Percentiles rank a stretch among this genome's conserved stretches.
These are phyloP conservation scores for Seminavis robusta DNA, from an alignment of 108 stramenopile genomes.

Conservation along the genomic window DNA sequence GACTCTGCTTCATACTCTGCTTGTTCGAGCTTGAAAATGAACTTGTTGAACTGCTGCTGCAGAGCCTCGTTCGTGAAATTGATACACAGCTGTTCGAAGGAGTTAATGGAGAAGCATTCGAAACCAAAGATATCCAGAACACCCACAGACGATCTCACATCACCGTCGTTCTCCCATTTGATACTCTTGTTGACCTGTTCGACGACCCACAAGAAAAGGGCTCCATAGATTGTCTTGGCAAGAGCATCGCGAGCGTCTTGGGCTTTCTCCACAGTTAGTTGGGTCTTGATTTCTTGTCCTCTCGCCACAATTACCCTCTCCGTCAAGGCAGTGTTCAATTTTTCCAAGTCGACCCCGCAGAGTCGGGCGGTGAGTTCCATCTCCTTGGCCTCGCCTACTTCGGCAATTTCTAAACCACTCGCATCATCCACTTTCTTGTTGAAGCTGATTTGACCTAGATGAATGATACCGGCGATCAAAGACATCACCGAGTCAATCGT, in stretches of 20 bases:
- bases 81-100: conserved; percentile 99
- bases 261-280: conserved; percentile 76
- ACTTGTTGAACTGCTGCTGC: conserved; percentile 99
- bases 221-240: conserved; percentile 92
- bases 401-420: conserved; percentile 69
- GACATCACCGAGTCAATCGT: conserved; percentile 66
- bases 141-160: conserved; percentile 81
- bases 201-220: conserved; percentile 89
- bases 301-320: conserved; percentile 76
- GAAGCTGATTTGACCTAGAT: conserved; percentile 88
- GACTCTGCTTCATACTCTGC: conserved; percentile 91
- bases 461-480: conserved; percentile 86
- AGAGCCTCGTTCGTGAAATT: conserved; percentile 99
- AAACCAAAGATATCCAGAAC: conserved; percentile 99
- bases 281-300: conserved; percentile 78
- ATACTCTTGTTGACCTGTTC: conserved; percentile 85
- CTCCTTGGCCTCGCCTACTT: conserved; percentile 55
- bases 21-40: conserved; percentile 99
- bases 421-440: conserved; percentile 48
- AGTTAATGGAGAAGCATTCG: conserved; percentile 96
- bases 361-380: conserved; percentile 68
- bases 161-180: conserved; percentile 74
- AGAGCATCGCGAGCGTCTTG: conserved; percentile 90
- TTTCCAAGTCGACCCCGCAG: conserved; percentile 77
- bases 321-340: conserved; percentile 73